Base-by-base conservation (phyloP, 106 monocot genomes). In the Vanilla planifolia region DNA sequence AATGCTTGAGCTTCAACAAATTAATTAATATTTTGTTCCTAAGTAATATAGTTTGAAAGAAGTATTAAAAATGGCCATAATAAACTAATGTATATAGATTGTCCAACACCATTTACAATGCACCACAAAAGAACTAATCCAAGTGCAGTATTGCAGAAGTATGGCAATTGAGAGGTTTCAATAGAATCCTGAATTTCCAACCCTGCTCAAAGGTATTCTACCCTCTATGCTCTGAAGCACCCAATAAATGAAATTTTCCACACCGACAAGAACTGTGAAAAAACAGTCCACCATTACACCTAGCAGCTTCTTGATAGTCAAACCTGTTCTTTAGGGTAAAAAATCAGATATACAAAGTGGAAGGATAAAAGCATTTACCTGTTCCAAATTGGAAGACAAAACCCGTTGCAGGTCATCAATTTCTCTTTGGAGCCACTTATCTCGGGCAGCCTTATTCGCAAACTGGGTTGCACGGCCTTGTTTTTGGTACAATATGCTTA, bases 371-470 rank as follows among this genome's bases (percentile, higher is more conserved):
- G 21, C 55, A 58, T 52, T 73, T 33, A 96, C 96, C 91, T 96
- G 96, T 26, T 60, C 44, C 37, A 68, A 27, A 60, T 91, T 87
- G 48, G 91, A 77, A 61, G 81, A 84, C 26, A 87, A 73, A 74
- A 91, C 73, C 44, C 87, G 80, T 30, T 82, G 76, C 37, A 91
- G 96, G 74, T 91, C 91, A 65, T 87, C 87, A 74, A 91, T 82
- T 84, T 96, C 96, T 43, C 74, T 90, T 73, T 91, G 96, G 27
- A 96, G 87, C 96, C 96, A 96, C 67, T 79, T 81, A 74, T 96
- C 91, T 19, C 96, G 67, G 63, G 80, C 84, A 69, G 84, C 86
- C 82, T 96, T 96, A 71, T 62, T 87, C 3, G 80, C 72, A 77
- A 96, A 96, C 45, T 96, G 96, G 55, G 91, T 87, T 34, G 96